Conservation (phyloP, 352 stramenopile species). For the Globisporangium irregulare region DNA sequence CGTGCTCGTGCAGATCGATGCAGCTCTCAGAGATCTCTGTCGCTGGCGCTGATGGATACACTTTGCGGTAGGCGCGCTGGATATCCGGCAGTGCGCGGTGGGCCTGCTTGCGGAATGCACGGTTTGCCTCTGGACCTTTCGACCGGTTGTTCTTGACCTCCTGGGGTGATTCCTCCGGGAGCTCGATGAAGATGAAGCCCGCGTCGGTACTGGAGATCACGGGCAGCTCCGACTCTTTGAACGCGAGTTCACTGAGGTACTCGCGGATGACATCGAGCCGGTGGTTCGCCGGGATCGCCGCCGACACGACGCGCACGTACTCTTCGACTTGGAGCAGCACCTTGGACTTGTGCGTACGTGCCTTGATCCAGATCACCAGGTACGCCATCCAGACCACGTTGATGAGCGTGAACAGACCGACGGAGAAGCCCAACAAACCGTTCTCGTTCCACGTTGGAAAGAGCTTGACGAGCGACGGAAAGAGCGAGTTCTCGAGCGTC, state of each 20-base stretch:
- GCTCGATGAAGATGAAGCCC: slow-evolving; percentile 32
- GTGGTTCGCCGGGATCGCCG: slow-evolving; percentile 15
- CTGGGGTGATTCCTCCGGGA: slow-evolving; percentile 23
- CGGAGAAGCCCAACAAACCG: slow-evolving; percentile 17
- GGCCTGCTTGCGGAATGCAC: slow-evolving; percentile 9
- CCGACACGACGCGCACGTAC: slow-evolving; percentile 21
- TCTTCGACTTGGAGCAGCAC: slow-evolving; percentile 20
- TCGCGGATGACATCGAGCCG: slow-evolving; percentile 14
- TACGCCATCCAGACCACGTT: slow-evolving; percentile 26
- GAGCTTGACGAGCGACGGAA: slow-evolving; percentile 25
- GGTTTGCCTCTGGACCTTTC: background rate
- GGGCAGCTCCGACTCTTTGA: slow-evolving; percentile 22
- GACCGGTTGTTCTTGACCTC: slow-evolving; percentile 8
- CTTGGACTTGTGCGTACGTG: slow-evolving; percentile 12
- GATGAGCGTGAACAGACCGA: slow-evolving; percentile 24
- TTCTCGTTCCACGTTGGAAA: slow-evolving; percentile 11
- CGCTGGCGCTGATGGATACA: slow-evolving; percentile 5
- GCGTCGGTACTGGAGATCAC: slow-evolving; percentile 23
- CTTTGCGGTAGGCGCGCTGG: slow-evolving; percentile 13
- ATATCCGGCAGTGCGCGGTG: background rate
- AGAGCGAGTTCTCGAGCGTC: slow-evolving; percentile 55
- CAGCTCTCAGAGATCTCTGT: background rate
- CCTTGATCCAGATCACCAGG: slow-evolving; percentile 19
- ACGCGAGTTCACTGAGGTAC: slow-evolving; percentile 15
- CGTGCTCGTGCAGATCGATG: slow-evolving; percentile 9